Conservation (phyloP, 2,329 filamentous ascomycete genomes). For the Hymenoscyphus fructigenus region DNA sequence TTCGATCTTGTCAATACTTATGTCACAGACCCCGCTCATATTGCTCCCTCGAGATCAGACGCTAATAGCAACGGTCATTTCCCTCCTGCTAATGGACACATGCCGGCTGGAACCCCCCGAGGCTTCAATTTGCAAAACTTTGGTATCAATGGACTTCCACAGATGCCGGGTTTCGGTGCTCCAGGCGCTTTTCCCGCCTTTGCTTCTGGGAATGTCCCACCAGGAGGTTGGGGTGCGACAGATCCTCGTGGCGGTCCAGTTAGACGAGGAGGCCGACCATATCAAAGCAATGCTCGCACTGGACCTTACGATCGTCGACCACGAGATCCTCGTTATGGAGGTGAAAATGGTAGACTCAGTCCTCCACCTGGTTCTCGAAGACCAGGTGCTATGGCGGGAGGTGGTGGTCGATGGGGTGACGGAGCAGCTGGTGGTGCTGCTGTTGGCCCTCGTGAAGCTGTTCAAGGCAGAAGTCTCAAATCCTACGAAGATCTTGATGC, state of each 20-base stretch:
- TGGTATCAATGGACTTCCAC: constrained; percentile 55
- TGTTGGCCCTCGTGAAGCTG: constrained; percentile 84
- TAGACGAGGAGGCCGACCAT: constrained; percentile 64
- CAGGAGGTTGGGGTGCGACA: constrained; percentile 48
- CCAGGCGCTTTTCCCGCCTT: constrained; percentile 44
- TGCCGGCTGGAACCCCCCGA: constrained; percentile 79
- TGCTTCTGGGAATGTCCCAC: constrained; percentile 52
- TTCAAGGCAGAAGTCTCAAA: constrained; percentile 88
- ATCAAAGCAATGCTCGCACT: constrained; percentile 59
- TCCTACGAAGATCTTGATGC: constrained; percentile 98
- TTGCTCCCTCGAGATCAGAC: constrained; percentile 89
- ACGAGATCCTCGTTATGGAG: constrained; percentile 50
- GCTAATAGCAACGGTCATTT: constrained; percentile 96
- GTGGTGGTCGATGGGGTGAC: constrained; percentile 67
- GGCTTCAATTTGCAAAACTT: constrained; percentile 86
- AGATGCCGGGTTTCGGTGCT: constrained; percentile 58
- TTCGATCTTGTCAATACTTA: constrained; percentile 91
- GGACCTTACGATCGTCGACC: constrained; percentile 73
- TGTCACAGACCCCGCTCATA: constrained; percentile 89
- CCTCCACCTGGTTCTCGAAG: constrained; percentile 52
- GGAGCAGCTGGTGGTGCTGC: constrained; percentile 71
- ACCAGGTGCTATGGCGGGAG: constrained; percentile 44
- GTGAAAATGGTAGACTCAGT: constrained; percentile 47
- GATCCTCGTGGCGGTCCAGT: constrained; percentile 65
- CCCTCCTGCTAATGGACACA: constrained; percentile 73